Conservation (phyloP, 768 basidiomycete genomes). For the Boletus vermiculosoides region DNA sequence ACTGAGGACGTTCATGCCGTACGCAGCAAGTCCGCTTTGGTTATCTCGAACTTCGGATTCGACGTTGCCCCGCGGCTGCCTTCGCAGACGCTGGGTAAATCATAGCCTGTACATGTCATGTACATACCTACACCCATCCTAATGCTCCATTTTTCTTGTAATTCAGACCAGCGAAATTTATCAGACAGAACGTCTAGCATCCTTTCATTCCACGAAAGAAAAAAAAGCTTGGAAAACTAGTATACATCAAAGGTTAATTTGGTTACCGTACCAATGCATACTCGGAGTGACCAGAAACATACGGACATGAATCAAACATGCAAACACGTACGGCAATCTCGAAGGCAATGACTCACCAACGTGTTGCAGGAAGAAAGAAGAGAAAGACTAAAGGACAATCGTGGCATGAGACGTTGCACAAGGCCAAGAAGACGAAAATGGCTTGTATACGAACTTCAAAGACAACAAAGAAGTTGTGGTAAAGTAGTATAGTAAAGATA, state of each 20-base stretch:
- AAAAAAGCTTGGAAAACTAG: conserved; percentile 13
- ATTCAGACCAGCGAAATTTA: not conserved
- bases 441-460: conserved; percentile 21
- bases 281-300: conserved; percentile 14
- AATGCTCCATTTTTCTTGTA: not conserved
- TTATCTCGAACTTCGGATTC: not conserved
- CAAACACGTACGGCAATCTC: not conserved
- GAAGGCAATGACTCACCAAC: conserved; percentile 6
- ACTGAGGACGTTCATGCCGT: not conserved
- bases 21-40: not conserved
- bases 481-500: conserved; percentile 36
- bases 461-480: conserved; percentile 22
- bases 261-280: conserved; percentile 22
- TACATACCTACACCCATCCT: not conserved
- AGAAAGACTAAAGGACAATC: not conserved
- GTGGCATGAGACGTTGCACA: conserved; percentile 12
- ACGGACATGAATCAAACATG: conserved; percentile 1
- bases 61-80: not conserved
- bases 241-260: conserved; percentile 25
- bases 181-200: not conserved
- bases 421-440: conserved; percentile 1
- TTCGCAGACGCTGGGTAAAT: not conserved
- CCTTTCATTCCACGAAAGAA: conserved; percentile 6
- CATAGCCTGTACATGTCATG: not conserved
- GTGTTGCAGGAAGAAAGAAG: not conserved